phyloP scores from a whole-genome alignment of 805 yeast genomes.

The Suhomyces sp. region DNA sequence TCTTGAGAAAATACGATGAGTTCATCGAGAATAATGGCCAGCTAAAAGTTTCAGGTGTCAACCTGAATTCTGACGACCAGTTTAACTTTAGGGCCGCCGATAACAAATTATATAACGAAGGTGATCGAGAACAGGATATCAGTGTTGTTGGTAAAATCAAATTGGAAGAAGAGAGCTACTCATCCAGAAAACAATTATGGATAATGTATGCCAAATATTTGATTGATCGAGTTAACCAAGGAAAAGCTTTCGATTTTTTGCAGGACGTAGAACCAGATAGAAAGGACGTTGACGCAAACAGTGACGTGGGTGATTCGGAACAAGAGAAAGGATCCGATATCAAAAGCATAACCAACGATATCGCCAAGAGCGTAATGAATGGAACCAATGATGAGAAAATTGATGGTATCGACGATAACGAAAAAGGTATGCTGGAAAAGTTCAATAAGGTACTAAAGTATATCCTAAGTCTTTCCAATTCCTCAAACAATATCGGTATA shows the following conservation, averaged over 20 bases:
- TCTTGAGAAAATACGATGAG: constrained; percentile 33
- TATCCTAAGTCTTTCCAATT: constrained; percentile 29
- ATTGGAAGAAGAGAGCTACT: constrained; percentile 33
- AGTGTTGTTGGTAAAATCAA: constrained; percentile 26
- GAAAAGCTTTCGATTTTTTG: constrained; percentile 7
- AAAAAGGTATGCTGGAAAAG: constrained; percentile 16
- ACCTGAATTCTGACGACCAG: not conserved
- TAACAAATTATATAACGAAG: constrained; percentile 1
- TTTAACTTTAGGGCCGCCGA: not conserved
- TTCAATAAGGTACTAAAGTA: constrained; percentile 29
- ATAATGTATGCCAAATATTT: constrained; percentile 57
- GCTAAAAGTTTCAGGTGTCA: constrained; percentile 2
- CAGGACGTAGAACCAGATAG: constrained; percentile 1
- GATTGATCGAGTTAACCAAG: constrained; percentile 28
- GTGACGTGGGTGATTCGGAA: not conserved
- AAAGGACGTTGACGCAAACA: not conserved
- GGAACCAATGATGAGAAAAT: constrained; percentile 6
- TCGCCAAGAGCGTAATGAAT: constrained; percentile 13
- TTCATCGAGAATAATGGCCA: constrained; percentile 12
- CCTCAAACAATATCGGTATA: constrained; percentile 23
- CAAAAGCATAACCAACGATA: constrained; percentile 12
- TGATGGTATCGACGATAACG: constrained; percentile 13
- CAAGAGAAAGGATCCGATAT: constrained; percentile 3
- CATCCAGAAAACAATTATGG: constrained; percentile 70
- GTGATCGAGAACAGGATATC: constrained; percentile 42